These are phyloP conservation scores for Hypoxylon sp. DNA, from an alignment of 2,329 filamentous ascomycete species.

Conservation along the genomic window DNA sequence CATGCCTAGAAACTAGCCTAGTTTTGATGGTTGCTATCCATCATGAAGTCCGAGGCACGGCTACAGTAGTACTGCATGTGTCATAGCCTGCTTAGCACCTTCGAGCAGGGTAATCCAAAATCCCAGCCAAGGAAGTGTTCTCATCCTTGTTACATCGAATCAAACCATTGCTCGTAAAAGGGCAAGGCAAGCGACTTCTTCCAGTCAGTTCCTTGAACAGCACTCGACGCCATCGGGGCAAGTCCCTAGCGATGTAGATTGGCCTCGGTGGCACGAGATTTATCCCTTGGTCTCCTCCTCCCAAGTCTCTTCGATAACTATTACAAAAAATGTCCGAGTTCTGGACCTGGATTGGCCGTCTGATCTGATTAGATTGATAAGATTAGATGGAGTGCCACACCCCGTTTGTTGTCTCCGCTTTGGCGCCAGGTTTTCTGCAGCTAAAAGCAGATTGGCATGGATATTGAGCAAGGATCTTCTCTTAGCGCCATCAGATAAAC, in stretches of 20 bases:
- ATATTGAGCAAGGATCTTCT: slow-evolving; percentile 4
- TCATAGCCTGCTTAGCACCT: slow-evolving; percentile 3
- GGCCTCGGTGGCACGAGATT: slow-evolving; percentile 1
- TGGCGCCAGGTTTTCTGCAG: slow-evolving; percentile 19
- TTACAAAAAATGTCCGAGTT: slow-evolving; percentile 32
- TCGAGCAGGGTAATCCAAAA: neutral
- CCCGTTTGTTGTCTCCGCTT: slow-evolving; percentile 24
- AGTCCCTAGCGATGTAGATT: neutral
- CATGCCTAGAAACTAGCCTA: slow-evolving; percentile 24
- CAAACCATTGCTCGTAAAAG: slow-evolving; percentile 10
- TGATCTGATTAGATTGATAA: slow-evolving; percentile 47
- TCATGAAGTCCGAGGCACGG: slow-evolving; percentile 24
- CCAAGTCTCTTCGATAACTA: neutral
- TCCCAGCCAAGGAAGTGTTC: neutral
- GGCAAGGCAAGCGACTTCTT: neutral
- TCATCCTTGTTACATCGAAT: slow-evolving; percentile 10
- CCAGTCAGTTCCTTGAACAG: neutral
- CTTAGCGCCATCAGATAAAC: slow-evolving; percentile 46
- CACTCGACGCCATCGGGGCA: slow-evolving; percentile 1
- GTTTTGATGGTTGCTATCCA: slow-evolving; percentile 13
- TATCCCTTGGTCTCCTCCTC: slow-evolving; percentile 1
- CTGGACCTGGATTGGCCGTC: slow-evolving; percentile 29
- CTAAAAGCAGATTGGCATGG: slow-evolving; percentile 18
- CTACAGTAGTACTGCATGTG: slow-evolving; percentile 20
- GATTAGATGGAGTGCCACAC: slow-evolving; percentile 40